Base-by-base conservation (phyloP, 176 grass and related monocot species). In the Calamus simplicifolius region DNA sequence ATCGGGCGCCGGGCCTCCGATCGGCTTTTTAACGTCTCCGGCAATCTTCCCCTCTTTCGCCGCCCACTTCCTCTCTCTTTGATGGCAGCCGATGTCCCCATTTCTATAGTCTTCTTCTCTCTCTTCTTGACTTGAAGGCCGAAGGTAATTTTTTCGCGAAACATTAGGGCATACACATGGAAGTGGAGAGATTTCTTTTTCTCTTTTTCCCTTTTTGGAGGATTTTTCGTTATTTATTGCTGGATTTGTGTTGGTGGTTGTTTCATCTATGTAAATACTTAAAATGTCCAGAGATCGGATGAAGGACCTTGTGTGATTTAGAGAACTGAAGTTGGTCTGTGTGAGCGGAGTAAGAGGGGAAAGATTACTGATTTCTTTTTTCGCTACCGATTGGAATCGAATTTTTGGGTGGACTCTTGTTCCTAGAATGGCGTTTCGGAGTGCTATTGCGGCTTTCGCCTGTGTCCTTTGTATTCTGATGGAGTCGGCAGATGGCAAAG, bases 21-120 rank as follows among this genome's bases (percentile, higher is more conserved):
- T 19, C 18, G 14, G n/a, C 61, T 10, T 56, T 57, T 49, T 19
- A 50, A 43, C 35, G 35, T 43, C 59, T 29, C 58, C 57, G 16
- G 18, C 38, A 5, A 3, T 57, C 27, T 16, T 17, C 29, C 51
- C 35, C 29, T 31, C 26, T 49, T 31, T 4, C 25, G 10, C 35
- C 8, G 35, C 35, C 12, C 2, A 2, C 35, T 43, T 43, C 19
- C 75, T 51, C 59, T 48, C 55, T 60, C n/a, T 21, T 13, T 62
- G 74, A 87, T 82, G 79, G 84, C 62, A 76, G 62, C 71, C 19
- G 80, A 83, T 81, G 75, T 88, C 65, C 72, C 75, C 67, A 82
- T 83, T 69, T 52, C 18, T 54, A 16, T 19, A 23, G 28, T n/a
- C 19, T 59, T 56, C 38, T 43, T 10, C 10, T 43, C 35, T 43